Conservation (phyloP, 2,329 filamentous ascomycete species). For the Sordariomycetes sp. region DNA sequence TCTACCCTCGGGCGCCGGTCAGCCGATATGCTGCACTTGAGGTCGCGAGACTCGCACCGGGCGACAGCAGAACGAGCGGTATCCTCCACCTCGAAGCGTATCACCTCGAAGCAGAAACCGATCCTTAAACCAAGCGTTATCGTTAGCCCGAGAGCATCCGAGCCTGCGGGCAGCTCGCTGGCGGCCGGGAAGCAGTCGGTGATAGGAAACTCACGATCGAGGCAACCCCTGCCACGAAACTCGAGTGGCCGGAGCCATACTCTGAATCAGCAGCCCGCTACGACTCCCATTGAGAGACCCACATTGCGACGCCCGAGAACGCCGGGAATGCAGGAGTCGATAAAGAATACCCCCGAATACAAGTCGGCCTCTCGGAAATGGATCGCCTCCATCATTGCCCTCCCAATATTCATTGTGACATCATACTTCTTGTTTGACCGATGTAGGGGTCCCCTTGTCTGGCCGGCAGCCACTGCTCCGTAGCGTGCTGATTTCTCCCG, state of each 20-base stretch:
- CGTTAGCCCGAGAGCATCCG: neutral
- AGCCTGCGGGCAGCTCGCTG: neutral
- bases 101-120: neutral
- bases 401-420: constrained; percentile 40
- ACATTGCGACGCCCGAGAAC: neutral
- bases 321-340: neutral
- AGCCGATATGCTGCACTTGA: neutral
- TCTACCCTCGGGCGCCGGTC: no score
- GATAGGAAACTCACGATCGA: neutral
- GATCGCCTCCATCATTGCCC: constrained; percentile 31
- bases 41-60: neutral
- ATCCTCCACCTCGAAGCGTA: neutral
- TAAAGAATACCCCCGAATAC: constrained; percentile 24
- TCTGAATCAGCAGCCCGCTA: neutral
- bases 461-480: neutral
- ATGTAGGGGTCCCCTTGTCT: constrained; percentile 14
- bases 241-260: neutral
- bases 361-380: constrained; percentile 30
- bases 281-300: neutral
- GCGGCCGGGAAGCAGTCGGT: no score
- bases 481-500: neutral
- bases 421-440: constrained; percentile 40
- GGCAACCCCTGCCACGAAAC: neutral
- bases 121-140: neutral
- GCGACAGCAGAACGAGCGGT: neutral